Base-by-base conservation (phyloP, 2,329 filamentous ascomycete species). In the Fusarium gaditjirri region DNA sequence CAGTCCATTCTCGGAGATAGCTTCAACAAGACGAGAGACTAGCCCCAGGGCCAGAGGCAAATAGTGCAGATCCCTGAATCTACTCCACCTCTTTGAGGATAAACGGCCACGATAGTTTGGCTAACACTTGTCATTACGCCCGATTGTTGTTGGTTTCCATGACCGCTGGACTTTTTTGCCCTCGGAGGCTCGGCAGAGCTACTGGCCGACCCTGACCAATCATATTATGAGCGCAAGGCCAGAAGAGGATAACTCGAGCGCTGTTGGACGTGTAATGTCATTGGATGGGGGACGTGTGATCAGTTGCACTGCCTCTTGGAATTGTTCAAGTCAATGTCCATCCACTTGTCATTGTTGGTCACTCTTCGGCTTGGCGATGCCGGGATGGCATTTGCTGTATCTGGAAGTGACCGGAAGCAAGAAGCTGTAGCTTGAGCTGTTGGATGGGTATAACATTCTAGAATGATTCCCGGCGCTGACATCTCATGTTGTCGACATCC, bases 131-230 rank as follows among this genome's bases (percentile, higher is more conserved):
- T 27, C 31, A 36, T 58, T 39, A 36, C 65, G 70, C 70, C 70
- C 61, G 65, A 60, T 25, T 62, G 38, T 38, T 66, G 52, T 57
- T 58, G 58, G 41, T 23, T 69, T 69, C 53, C 44, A 59, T 60
- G 61, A 73, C 57, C 56, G 31, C 43, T 59, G 56, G 43, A 67
- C 43, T 58, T 46, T 70, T 72, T 46, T 21, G 27, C 25, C 10
- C 35, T 62, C 57, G 63, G 68, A 50, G 43, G 35, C 13, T 63
- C 67, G 68, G 68, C 68, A 68, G 44, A 73, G 67, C 70, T 73
- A 49, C 44, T 54, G 27, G n/a, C 35, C 38, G 35, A 27, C n/a
- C 38, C 47, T 57, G 23, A 7, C 70, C 66, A 73, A 73, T 71
- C 55, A 73, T 16, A 8, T 11, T 14, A 21, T 31, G 27, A 44